Evolutionary conservation across 352 stramenopile species (phyloP).

Genomic region (Globisporangium solare): DNA sequence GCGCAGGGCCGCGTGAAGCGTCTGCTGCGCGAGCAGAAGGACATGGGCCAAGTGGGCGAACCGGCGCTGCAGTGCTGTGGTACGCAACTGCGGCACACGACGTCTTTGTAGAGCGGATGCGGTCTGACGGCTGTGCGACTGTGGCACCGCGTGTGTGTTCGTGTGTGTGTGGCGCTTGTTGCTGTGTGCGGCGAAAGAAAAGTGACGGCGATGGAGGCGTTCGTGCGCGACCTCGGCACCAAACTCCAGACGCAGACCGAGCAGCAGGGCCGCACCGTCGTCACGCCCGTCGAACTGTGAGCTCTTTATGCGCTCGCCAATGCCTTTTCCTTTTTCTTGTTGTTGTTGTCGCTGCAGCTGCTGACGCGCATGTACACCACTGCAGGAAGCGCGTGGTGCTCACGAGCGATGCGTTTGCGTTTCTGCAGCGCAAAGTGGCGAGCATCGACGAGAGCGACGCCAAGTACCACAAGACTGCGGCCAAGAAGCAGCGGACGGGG

Average conservation of each 20-base stretch:
- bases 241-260: slow-evolving; percentile 32
- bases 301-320: background rate
- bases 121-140: background rate
- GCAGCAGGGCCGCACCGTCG: slow-evolving; percentile 13
- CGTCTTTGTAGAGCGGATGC: background rate
- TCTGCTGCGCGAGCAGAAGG: slow-evolving; percentile 56
- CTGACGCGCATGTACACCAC: background rate
- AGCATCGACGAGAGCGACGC: slow-evolving; percentile 55
- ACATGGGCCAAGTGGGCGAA: slow-evolving; percentile 69
- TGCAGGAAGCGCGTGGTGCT: slow-evolving; percentile 54
- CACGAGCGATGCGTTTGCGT: slow-evolving; percentile 34
- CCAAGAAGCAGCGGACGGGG: slow-evolving; percentile 20
- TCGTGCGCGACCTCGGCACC: slow-evolving; percentile 49
- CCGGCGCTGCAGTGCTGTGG: slow-evolving; percentile 39
- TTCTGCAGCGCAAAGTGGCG: slow-evolving; percentile 48
- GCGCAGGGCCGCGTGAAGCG: slow-evolving; percentile 57
- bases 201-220: slow-evolving; percentile 56
- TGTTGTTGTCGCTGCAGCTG: no score
- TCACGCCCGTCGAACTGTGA: slow-evolving; percentile 64
- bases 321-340: no score
- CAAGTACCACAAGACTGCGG: slow-evolving; percentile 44
- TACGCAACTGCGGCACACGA: slow-evolving; percentile 13
- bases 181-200: background rate
- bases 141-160: background rate
- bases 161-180: background rate